phyloP scores from a whole-genome alignment of 768 basidiomycete genomes.

The Brasilioporus rufonigricans region DNA sequence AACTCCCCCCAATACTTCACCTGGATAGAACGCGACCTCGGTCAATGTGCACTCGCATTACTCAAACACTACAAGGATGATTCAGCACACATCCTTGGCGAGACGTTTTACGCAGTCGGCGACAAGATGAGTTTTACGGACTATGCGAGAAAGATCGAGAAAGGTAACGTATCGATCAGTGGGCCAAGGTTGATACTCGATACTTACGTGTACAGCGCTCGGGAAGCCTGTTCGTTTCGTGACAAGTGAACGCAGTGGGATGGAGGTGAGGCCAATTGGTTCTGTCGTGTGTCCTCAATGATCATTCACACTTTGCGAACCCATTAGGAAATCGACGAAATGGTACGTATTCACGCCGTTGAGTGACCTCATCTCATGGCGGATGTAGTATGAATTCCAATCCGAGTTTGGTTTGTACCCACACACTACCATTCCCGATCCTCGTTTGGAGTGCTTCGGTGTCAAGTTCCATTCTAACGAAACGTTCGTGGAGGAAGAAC shows the following conservation, averaged over 20 bases:
- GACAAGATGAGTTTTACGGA: slow-evolving; percentile 19
- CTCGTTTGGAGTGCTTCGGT: slow-evolving; percentile 24
- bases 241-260: slow-evolving; percentile 7
- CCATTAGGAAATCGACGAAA: slow-evolving; percentile 22
- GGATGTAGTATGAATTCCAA: slow-evolving; percentile 21
- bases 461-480: slow-evolving; percentile 26
- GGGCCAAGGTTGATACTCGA: not conserved
- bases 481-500: slow-evolving; percentile 15
- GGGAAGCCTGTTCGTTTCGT: slow-evolving; percentile 28
- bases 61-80: slow-evolving; percentile 25
- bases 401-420: slow-evolving; percentile 26
- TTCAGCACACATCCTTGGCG: slow-evolving; percentile 16
- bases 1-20: slow-evolving; percentile 19
- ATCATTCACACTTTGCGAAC: not conserved
- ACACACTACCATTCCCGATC: slow-evolving; percentile 22
- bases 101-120: slow-evolving; percentile 25
- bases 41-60: slow-evolving; percentile 21
- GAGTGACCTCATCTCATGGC: not conserved
- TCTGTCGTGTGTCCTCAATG: not conserved
- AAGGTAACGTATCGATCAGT: slow-evolving; percentile 5
- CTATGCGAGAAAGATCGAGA: slow-evolving; percentile 13
- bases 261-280: slow-evolving; percentile 12
- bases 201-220: slow-evolving; percentile 12
- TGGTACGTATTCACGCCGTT: slow-evolving; percentile 15
- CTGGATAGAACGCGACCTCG: slow-evolving; percentile 26